Evolutionary conservation across 768 basidiomycete genomes (phyloP).

Genomic region (Hirschioporus abietinus): DNA sequence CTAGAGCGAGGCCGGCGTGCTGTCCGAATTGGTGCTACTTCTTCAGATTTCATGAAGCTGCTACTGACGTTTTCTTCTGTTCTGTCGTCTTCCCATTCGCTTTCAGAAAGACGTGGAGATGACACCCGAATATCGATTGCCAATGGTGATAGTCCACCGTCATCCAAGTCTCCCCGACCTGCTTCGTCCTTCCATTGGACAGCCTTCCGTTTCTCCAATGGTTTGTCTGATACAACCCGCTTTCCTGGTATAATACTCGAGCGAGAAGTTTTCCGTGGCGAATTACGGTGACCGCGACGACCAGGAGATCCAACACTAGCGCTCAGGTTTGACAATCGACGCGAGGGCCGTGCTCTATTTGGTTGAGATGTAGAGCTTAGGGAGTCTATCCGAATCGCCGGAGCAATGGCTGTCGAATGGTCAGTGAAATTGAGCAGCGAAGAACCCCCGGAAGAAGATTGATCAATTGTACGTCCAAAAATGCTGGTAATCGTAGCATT

Average conservation of each 20-base stretch:
- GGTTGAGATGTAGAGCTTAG: constrained; percentile 28
- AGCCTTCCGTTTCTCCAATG: constrained; percentile 58
- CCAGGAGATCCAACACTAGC: constrained; percentile 38
- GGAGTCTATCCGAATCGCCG: constrained; percentile 38
- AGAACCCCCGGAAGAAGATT: constrained; percentile 31
- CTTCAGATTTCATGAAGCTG: constrained; percentile 31
- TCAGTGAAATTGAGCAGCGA: constrained; percentile 45
- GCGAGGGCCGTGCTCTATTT: constrained; percentile 34
- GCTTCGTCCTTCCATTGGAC: constrained; percentile 88
- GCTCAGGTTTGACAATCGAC: constrained; percentile 41
- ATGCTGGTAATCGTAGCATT: constrained; percentile 63
- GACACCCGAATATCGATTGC: constrained; percentile 14
- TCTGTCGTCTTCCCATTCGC: constrained; percentile 88
- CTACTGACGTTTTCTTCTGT: constrained; percentile 71
- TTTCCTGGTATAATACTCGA: constrained; percentile 46
- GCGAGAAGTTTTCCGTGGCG: constrained; percentile 72
- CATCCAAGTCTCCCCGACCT: constrained; percentile 76
- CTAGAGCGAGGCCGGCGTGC: constrained; percentile 53
- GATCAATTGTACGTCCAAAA: constrained; percentile 64
- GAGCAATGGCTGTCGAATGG: constrained; percentile 43
- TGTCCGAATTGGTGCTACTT: constrained; percentile 6
- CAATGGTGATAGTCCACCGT: constrained; percentile 35
- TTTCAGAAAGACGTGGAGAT: constrained; percentile 48
- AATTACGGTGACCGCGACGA: constrained; percentile 35
- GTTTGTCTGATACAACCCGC: constrained; percentile 58